phyloP scores from a whole-genome alignment of 352 stramenopile species.

The Phytophthora pini region DNA sequence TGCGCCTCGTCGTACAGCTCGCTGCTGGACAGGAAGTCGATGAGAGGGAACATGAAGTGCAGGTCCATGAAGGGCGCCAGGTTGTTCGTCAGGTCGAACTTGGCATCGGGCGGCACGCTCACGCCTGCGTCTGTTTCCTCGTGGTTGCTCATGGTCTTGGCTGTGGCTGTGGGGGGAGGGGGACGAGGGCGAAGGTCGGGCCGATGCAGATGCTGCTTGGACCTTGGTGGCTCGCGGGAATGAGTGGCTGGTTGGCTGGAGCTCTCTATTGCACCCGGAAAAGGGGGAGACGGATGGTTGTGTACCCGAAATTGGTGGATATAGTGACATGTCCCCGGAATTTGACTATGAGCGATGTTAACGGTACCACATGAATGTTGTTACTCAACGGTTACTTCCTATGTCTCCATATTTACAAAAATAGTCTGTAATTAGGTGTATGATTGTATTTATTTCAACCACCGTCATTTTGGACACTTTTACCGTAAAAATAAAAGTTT shows the following conservation, averaged over 20 bases:
- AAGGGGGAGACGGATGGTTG: background rate
- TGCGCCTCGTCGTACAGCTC: slow-evolving; percentile 93
- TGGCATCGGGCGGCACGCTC: slow-evolving; percentile 62
- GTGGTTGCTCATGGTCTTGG: slow-evolving; percentile 37
- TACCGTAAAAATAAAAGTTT: no score
- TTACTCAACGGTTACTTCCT: background rate
- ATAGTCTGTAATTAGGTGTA: no score
- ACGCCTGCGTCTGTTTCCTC: slow-evolving; percentile 59
- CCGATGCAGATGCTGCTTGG: slow-evolving; percentile 9
- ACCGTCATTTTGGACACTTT: background rate
- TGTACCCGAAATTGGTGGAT: slow-evolving; percentile 4
- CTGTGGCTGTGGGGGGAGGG: background rate
- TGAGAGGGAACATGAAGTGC: slow-evolving; percentile 98
- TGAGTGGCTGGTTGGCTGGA: slow-evolving; percentile 42
- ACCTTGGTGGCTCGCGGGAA: slow-evolving; percentile 36
- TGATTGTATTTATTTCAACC: background rate
- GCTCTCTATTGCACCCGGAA: background rate
- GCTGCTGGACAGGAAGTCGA: slow-evolving; percentile 93
- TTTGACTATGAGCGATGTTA: background rate
- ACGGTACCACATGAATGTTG: background rate
- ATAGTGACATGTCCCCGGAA: background rate
- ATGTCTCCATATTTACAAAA: background rate
- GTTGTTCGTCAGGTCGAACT: slow-evolving; percentile 95
- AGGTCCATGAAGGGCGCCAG: slow-evolving; percentile 96
- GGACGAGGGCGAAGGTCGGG: background rate